Base-by-base conservation (phyloP, 2,329 filamentous ascomycete species). In the Colletotrichum lupini region DNA sequence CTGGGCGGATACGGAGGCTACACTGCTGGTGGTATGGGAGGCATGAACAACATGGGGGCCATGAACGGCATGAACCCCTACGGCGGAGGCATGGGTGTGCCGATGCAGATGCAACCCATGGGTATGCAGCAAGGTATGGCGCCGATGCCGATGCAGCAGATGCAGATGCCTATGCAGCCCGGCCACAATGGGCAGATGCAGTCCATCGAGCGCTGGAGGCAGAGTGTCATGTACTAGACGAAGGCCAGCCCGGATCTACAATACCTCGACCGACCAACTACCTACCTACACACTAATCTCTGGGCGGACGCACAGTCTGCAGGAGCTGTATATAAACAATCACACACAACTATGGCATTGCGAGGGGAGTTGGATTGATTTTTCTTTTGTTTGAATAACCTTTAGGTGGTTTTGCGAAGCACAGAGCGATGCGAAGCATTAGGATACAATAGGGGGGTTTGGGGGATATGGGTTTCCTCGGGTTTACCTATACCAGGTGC, bases 171-270 rank as follows among this genome's bases (percentile, higher is more conserved):
- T 56, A 67, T 65, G 67, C 74, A 67, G 35, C 71, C 69, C 16
- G 75, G 75, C 28, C 65, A 75, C 26, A 69, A 63, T 19, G 75
- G 75, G 55, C 65, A 75, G 55, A 67, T 74, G 75, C 74, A 74
- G 42, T 66, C 61, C 12, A 49, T 76, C 3, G 74, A 86, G 72
- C 80, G 82, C 67, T 86, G 84, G 84, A 80, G 84, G 56, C 84
- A 85, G 66, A 79, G 84, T 61, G 81, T 86, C 22, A 78, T 79
- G 68, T 63, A 71, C 16, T 74, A 72, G 52, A 3, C 16, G 14
- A 8, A 3, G 1, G 8, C 28, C 16, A 35, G 9, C 11, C 32
- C 11, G 11, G 32, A 12, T 35, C 32, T 35, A 35, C 4, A 35
- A 35, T 35, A 35, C 32, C 32, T 35, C 32, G 32, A 35, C 37